A percentile compares a stretch with the other conserved stretches of the same genome.
Evolutionary conservation across 148 eudicot species (phyloP).

Genomic region (Polygonum aviculare): DNA sequence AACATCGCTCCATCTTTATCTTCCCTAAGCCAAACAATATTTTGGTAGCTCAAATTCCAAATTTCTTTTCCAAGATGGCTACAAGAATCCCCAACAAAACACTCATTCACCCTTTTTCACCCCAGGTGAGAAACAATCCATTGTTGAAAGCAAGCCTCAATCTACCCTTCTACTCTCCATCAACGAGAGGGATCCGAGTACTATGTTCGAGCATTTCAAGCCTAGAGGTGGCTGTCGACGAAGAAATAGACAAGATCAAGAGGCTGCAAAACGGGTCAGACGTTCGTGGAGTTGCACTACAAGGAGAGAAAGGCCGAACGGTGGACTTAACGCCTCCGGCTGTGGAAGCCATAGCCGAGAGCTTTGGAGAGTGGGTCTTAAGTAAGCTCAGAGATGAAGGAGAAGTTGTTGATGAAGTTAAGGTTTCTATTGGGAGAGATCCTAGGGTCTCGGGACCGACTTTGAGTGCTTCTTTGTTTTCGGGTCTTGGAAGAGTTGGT

Average conservation of each 20-base stretch:
- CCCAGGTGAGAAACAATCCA: not conserved
- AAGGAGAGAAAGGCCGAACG: slow-evolving; percentile 65
- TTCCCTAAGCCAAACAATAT: not conserved
- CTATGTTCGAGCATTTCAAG: slow-evolving; percentile 11
- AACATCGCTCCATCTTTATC: slow-evolving; percentile 2
- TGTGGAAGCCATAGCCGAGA: slow-evolving; percentile 85
- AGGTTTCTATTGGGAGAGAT: slow-evolving; percentile 71
- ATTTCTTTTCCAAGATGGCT: slow-evolving; percentile 3
- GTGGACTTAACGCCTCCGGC: slow-evolving; percentile 73
- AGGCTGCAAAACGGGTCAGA: slow-evolving; percentile 95
- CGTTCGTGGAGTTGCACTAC: slow-evolving; percentile 78
- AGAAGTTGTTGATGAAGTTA: slow-evolving; percentile 20
- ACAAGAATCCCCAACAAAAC: not conserved
- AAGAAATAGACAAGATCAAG: slow-evolving; percentile 62
- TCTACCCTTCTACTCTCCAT: not conserved
- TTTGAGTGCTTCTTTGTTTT: slow-evolving; percentile 60
- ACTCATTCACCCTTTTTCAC: not conserved
- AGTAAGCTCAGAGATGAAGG: slow-evolving; percentile 22
- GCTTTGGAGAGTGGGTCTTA: slow-evolving; percentile 82
- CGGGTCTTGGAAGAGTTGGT: slow-evolving; percentile 69
- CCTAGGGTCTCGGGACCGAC: slow-evolving; percentile 52
- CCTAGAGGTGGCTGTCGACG: slow-evolving; percentile 40
- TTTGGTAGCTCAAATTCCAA: not conserved
- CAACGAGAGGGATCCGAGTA: not conserved
- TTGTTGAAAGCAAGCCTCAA: not conserved